Conservation (phyloP, 768 basidiomycete genomes). For the Imleria badia region DNA sequence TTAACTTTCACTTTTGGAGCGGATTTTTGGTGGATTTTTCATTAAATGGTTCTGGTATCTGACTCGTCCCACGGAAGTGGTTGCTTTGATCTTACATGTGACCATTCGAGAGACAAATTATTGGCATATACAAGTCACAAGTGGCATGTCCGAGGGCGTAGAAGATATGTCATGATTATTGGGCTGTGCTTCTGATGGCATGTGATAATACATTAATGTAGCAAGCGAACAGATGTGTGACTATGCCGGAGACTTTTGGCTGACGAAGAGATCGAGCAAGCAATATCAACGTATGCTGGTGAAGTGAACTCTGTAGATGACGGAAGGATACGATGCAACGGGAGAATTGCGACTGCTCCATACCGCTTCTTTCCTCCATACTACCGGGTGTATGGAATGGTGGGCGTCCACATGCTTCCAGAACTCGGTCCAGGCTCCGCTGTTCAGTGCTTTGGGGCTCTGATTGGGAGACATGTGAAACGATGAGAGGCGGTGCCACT, state of each 20-base stretch:
- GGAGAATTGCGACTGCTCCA: too few relatives aligned
- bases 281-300: neutral
- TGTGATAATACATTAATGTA: neutral
- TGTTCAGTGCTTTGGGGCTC: conserved; percentile 4
- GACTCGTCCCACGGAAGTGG: conserved; percentile 10
- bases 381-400: too few relatives aligned
- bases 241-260: neutral
- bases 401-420: neutral
- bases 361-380: too few relatives aligned
- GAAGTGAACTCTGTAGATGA: too few relatives aligned
- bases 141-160: conserved; percentile 19
- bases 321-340: neutral
- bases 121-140: neutral
- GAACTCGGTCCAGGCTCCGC: neutral
- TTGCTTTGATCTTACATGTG: conserved; percentile 1
- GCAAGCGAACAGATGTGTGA: neutral
- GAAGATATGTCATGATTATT: neutral
- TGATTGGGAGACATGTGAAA: conserved; percentile 8
- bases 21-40: conserved; percentile 14
- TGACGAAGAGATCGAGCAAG: neutral
- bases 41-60: neutral
- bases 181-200: neutral
- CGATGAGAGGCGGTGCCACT: conserved; percentile 4
- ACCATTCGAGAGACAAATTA: neutral
- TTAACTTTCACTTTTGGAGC: neutral